These are phyloP conservation scores for Durusdinium trenchii DNA, from an alignment of 73 alveolate genomes.

Conservation along the genomic window DNA sequence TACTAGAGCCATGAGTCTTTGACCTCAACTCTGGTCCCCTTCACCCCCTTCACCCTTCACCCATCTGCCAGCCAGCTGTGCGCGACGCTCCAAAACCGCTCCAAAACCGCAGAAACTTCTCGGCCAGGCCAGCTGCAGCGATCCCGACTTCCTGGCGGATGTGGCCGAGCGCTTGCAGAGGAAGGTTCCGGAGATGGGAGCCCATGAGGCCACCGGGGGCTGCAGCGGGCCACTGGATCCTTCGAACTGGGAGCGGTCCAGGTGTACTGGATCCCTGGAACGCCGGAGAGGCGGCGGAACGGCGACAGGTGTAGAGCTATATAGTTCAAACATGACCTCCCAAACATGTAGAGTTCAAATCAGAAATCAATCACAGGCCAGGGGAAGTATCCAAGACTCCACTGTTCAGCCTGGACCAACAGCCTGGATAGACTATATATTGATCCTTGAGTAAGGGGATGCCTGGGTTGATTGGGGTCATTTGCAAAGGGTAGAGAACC, in stretches of 20 bases:
- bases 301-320: not conserved
- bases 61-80: not conserved
- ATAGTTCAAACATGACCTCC: not conserved
- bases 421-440: too few relatives aligned
- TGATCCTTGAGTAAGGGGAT: too few relatives aligned
- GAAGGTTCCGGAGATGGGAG: not conserved
- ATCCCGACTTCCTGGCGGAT: constrained; percentile 3
- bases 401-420: too few relatives aligned
- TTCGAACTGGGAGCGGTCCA: not conserved
- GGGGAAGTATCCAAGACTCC: too few relatives aligned
- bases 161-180: not conserved
- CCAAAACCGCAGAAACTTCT: not conserved
- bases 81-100: not conserved
- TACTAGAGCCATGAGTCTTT: not conserved
- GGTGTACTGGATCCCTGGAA: not conserved
- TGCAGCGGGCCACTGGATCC: not conserved
- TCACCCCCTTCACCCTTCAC: not conserved
- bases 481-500: too few relatives aligned
- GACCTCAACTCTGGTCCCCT: not conserved
- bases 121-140: not conserved
- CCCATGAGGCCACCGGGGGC: not conserved
- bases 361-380: too few relatives aligned
- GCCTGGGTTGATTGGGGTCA: too few relatives aligned
- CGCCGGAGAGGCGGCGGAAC: not conserved
- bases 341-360: not conserved